Base-by-base conservation (phyloP, 163 green algal species). In the Chloromonas sp. region DNA sequence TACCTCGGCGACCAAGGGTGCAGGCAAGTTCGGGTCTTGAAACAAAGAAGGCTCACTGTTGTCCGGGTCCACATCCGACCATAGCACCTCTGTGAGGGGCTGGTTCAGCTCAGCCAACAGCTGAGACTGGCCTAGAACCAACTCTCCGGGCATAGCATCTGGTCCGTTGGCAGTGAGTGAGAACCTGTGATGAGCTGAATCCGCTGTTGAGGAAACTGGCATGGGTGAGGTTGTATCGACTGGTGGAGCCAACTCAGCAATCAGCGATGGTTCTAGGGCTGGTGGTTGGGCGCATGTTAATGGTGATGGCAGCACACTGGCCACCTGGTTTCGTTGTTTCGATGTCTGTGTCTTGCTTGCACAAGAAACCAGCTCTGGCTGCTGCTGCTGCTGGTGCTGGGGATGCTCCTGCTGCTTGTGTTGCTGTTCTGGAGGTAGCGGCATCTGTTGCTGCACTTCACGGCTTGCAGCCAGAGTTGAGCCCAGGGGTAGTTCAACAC, bases 1-100 rank as follows among this genome's bases (percentile, higher is more conserved):
- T 57, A 90, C 87, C 83, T 90, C 85, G 0, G 78, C 87, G 1
- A 91, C 61, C 60, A 91, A 78, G 0, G 85, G 85, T 58, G 83
- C 14, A 14, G 84, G 84, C 14, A 87, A 62, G 58, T 60, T 58
- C 14, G 81, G 80, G 36, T 87, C 84, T 60, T 82, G 76, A 61
- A 83, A 87, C 60, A 82, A 60, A 1, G 77, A 5, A 74, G 66
- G 66, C 66, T 15, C 66, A 74, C 36, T 36, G 36, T 74, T 74
- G 66, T 58, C 70, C 59, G 84, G 84, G 71, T 89, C 83, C 60
- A 91, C 85, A 2, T 81, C 78, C 57, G 85, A 87, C 87, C 87
- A 91, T 15, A 83, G 59, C 70, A 91, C 87, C 71, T 87, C 60
- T 0, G 78, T 2, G 3, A 36, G 60, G 61, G 84, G 84, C 36